Base-by-base conservation (phyloP, 768 basidiomycete species). In the Leccinum variicolor region DNA sequence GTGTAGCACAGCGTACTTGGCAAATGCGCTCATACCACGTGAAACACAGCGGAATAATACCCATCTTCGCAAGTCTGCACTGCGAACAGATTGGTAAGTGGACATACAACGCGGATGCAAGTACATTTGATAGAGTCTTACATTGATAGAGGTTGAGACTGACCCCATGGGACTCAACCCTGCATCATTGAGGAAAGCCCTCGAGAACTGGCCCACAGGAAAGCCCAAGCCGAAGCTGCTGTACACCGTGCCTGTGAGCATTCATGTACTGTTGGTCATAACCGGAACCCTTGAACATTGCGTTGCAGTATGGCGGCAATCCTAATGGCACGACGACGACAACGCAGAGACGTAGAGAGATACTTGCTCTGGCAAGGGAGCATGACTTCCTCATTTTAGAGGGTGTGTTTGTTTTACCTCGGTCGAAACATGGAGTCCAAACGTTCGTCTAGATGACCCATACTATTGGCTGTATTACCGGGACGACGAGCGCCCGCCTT, bases 371-470 rank as follows among this genome's bases (percentile, higher is more conserved):
- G 28, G 84, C 85, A 31, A 77, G 80, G 51, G 78, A 87, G 63
- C 80, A 90, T 67, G 79, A 87, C 65, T 81, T 94, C 62, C 70
- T 94, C 55, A 86, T 94, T 65, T 71, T 92, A 23, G 90, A 94
- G 80, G 90, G 89, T 82, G 23, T 25, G 56, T 36, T 36, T 17
- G 34, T 36, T 36, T 8, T 13, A 11, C 13, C 13, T 26, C 46
- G 46, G 46, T 26, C 14, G 46, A 26, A 25, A 13, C 25, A 23
- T 19, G 11, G 43, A 45, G 19, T 39, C 49, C 25, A 48, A 19
- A 39, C 9, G 13, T 43, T 46, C 17, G 50, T 49, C 14, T 66
- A 87, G 86, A 87, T 66, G 89, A 89, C 69, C 87, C 88, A 0
- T 85, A 86, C 66, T 82, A 76, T 64, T 84, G 81, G 65, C 72